Evolutionary conservation across 768 basidiomycete genomes (phyloP).

Genomic region (Mycena belliarum): DNA sequence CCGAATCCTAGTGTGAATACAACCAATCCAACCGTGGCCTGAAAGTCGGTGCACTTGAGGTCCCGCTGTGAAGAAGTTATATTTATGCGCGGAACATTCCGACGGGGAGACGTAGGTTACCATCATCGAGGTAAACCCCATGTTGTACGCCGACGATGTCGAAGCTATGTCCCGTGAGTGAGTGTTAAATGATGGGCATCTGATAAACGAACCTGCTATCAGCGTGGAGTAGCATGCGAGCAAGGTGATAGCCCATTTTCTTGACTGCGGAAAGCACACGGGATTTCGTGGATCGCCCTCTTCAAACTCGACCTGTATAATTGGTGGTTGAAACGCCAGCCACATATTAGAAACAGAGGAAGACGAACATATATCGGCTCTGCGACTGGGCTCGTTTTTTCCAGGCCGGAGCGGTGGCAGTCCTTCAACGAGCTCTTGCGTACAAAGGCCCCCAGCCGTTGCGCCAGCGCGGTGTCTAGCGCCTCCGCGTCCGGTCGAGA

Average conservation of each 20-base stretch:
- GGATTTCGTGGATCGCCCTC: conserved; percentile 41
- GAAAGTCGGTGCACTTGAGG: conserved; percentile 44
- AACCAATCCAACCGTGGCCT: conserved; percentile 50
- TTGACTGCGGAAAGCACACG: conserved; percentile 34
- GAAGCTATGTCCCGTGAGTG: conserved; percentile 38
- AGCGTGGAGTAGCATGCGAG: conserved; percentile 50
- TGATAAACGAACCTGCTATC: conserved; percentile 41
- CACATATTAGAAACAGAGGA: neutral
- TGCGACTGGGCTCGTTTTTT: neutral
- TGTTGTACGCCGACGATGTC: conserved; percentile 50
- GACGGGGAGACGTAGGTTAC: conserved; percentile 13
- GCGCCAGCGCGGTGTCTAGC: conserved; percentile 32
- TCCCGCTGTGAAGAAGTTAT: conserved; percentile 28
- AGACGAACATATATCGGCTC: neutral
- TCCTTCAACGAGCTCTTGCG: conserved; percentile 24
- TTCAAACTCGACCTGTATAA: conserved; percentile 40
- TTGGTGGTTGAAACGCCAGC: neutral
- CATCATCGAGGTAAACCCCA: conserved; percentile 61
- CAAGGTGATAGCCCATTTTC: conserved; percentile 45
- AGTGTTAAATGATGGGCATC: neutral
- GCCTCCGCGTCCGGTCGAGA: conserved; percentile 32
- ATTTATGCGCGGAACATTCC: conserved; percentile 33
- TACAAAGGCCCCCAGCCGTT: conserved; percentile 33
- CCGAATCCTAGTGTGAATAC: conserved; percentile 64
- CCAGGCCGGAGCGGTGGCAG: conserved; percentile 14